phyloP scores from a whole-genome alignment of 257 asterid species.

The Cynanchum wilfordii region DNA sequence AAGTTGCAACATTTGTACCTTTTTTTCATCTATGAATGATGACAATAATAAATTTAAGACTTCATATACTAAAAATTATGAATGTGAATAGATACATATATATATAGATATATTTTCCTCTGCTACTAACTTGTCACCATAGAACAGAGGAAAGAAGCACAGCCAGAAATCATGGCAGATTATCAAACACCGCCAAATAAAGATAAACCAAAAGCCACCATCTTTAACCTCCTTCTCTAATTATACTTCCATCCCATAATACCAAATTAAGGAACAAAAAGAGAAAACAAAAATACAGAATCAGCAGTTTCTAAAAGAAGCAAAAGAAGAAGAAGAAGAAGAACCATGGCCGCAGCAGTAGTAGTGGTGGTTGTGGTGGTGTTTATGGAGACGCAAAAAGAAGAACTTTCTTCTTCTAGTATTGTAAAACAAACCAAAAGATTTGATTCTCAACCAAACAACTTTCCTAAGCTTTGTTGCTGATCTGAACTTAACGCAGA shows the following conservation, averaged over 20 bases:
- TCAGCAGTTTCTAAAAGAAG: conserved; percentile 28
- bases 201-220: neutral
- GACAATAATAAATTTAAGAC: neutral
- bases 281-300: neutral
- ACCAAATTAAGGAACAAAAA: neutral
- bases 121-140: neutral
- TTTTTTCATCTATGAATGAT: neutral
- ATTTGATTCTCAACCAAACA: conserved; percentile 49
- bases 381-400: conserved; percentile 27
- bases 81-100: conserved; percentile 6
- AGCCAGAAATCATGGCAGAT: neutral
- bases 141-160: neutral
- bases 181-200: neutral
- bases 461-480: conserved; percentile 41
- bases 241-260: neutral
- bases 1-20: neutral
- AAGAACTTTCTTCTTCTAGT: conserved; percentile 35
- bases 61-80: neutral
- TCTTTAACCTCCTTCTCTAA: neutral
- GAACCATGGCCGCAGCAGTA: neutral
- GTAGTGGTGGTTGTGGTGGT: neutral
- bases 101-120: neutral
- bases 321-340: conserved; percentile 36
- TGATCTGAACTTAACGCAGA: conserved; percentile 39
- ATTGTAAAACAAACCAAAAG: conserved; percentile 37